Conservation (phyloP, 2,329 filamentous ascomycete species). For the Verticillium albo-atrum region DNA sequence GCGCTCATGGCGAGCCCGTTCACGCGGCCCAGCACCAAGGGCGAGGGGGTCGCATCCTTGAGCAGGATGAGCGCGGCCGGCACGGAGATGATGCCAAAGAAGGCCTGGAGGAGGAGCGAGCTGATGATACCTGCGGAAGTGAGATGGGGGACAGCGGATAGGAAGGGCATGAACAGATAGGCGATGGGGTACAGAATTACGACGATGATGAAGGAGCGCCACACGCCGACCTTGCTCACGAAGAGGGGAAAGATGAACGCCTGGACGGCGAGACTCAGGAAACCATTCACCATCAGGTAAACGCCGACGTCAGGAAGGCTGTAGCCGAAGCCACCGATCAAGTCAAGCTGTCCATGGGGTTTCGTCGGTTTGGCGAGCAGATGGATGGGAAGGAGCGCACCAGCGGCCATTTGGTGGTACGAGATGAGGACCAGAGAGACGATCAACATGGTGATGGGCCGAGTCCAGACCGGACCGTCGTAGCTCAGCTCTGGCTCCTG, state of each 20-base stretch:
- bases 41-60: constrained; percentile 64
- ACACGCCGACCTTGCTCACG: constrained; percentile 60
- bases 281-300: constrained; percentile 65
- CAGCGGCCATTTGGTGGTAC: constrained; percentile 42
- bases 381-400: constrained; percentile 35
- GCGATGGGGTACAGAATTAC: constrained; percentile 62
- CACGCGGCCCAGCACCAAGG: constrained; percentile 61
- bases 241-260: constrained; percentile 64
- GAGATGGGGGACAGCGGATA: constrained; percentile 53
- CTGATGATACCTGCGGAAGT: constrained; percentile 60
- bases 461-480: constrained; percentile 28
- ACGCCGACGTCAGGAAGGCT: constrained; percentile 60
- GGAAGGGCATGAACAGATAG: constrained; percentile 66
- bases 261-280: constrained; percentile 70
- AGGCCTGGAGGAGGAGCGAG: constrained; percentile 61
- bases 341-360: constrained; percentile 25
- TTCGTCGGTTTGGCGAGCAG: constrained; percentile 30
- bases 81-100: constrained; percentile 64
- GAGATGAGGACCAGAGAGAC: constrained; percentile 33
- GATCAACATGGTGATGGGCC: constrained; percentile 36
- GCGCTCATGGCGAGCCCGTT: constrained; percentile 69
- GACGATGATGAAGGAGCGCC: constrained; percentile 61
- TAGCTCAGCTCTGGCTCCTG: constrained; percentile 9
- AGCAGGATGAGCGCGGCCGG: constrained; percentile 67
- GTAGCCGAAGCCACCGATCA: constrained; percentile 61